phyloP scores from a whole-genome alignment of 441 rosid genomes.

The Erodium moschatum region DNA sequence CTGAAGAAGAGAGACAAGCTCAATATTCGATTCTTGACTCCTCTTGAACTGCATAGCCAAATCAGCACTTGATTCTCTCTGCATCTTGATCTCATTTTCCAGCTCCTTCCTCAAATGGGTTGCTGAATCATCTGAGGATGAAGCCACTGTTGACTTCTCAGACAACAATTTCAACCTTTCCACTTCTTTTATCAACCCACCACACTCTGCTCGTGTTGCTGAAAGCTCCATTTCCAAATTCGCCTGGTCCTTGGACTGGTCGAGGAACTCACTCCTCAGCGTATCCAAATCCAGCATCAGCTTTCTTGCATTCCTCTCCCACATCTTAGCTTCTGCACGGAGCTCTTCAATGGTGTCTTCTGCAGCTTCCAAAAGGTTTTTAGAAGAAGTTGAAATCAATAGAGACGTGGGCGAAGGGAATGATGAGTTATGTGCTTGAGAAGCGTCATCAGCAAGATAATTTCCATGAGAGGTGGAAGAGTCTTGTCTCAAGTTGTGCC shows the following conservation, averaged over 20 bases:
- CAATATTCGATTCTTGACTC: conserved; percentile 54
- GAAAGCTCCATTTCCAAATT: conserved; percentile 36
- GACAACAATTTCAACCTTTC: conserved; percentile 32
- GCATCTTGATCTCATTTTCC: conserved; percentile 44
- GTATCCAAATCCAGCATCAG: conserved; percentile 40
- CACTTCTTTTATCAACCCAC: conserved; percentile 39
- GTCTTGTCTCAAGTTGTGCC: conserved; percentile 18
- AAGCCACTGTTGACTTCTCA: conserved; percentile 22
- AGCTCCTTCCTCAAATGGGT: conserved; percentile 29
- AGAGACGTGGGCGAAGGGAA: conserved; percentile 20
- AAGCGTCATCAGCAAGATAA: conserved; percentile 20
- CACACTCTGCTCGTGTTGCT: conserved; percentile 36
- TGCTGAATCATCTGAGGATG: conserved; percentile 23
- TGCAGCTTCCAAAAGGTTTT: conserved; percentile 41
- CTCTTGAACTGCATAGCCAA: conserved; percentile 41
- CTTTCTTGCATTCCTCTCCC: conserved; percentile 49
- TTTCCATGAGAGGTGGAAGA: conserved; percentile 11
- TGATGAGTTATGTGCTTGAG: conserved; percentile 20
- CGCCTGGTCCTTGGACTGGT: conserved; percentile 33
- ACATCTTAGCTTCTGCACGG: conserved; percentile 40
- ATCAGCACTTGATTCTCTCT: conserved; percentile 33
- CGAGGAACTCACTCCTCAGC: conserved; percentile 36
- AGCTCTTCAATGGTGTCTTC: conserved; percentile 44
- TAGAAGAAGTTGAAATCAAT: conserved; percentile 32
- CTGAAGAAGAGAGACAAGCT: conserved; percentile 51